Base-by-base conservation (phyloP, 2,329 filamentous ascomycete genomes). In the Alternaria ethzedia region DNA sequence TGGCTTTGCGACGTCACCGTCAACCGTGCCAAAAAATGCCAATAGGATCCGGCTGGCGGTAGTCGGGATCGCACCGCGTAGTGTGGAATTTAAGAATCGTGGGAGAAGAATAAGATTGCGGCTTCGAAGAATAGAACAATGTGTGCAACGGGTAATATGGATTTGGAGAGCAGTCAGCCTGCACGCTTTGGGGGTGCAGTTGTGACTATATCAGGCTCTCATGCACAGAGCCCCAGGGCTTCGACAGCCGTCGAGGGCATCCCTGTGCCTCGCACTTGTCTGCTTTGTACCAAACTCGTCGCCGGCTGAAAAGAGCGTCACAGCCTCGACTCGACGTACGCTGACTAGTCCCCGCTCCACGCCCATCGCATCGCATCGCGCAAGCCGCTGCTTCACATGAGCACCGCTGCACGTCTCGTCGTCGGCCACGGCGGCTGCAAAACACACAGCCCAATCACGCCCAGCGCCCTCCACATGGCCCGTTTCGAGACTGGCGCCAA, bases 361-460 rank as follows among this genome's bases (percentile, higher is more conserved):
- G 69, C 71, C 69, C 67, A 67, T 56, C 54, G 52, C 54, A 57
- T 68, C 64, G 66, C 66, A 73, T 74, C 70, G 72, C 72, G 70
- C 69, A 61, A 64, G 62, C 62, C 61, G 61, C 43, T 56, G 61
- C 62, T 58, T 50, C 62, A 64, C 61, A 72, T 59, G 56, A 54
- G 69, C 64, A 68, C 36, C 65, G 67, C 68, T 66, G 66, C 59
- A 66, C 52, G 59, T 43, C 41, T 44, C 46, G 56, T 61, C 57
- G 66, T 64, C 65, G 63, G 52, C 59, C 62, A 57, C 66, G 64
- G 75, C 73, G 75, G 66, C 66, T 76, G 73, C 47, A 59, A 76
- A 76, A 77, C 75, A 75, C 62, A 56, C 9, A 62, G 51, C 51
- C 75, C 75, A 77, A 77, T 76, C 70, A 70, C 13, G 51, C 56